These are phyloP conservation scores for Austroboletus eburneus DNA, from an alignment of 768 basidiomycete species.

Conservation along the genomic window DNA sequence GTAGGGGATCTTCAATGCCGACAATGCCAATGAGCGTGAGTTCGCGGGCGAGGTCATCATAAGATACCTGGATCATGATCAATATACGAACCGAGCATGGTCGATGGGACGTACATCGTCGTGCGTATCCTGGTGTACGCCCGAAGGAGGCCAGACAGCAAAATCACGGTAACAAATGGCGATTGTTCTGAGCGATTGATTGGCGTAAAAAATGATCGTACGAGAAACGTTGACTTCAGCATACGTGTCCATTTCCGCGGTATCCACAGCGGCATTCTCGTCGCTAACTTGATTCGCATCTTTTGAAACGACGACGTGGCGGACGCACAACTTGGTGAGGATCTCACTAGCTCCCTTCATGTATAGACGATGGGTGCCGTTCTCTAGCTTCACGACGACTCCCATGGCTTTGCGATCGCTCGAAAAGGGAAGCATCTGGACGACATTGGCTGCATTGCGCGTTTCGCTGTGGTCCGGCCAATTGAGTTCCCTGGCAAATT, in stretches of 20 bases:
- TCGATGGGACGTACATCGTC: slow-evolving; percentile 49
- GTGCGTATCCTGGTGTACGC: slow-evolving; percentile 35
- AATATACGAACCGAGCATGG: slow-evolving; percentile 1
- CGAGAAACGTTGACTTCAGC: slow-evolving; percentile 80
- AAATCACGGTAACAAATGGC: slow-evolving; percentile 93
- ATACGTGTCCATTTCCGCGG: slow-evolving; percentile 56
- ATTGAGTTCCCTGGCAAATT: slow-evolving; percentile 74
- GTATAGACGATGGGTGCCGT: slow-evolving; percentile 62
- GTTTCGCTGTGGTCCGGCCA: slow-evolving; percentile 72
- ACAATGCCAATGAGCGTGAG: slow-evolving; percentile 85
- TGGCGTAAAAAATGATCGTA: slow-evolving; percentile 97
- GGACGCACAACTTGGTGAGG: slow-evolving; percentile 68
- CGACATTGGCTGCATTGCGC: slow-evolving; percentile 54
- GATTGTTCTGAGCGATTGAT: slow-evolving; percentile 92
- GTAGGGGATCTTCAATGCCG: slow-evolving; percentile 96
- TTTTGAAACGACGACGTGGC: slow-evolving; percentile 64
- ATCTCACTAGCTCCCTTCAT: slow-evolving; percentile 96
- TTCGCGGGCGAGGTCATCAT: slow-evolving; percentile 61
- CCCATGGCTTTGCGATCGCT: slow-evolving; percentile 95
- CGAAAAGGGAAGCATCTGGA: slow-evolving; percentile 93
- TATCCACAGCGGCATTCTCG: slow-evolving; percentile 43
- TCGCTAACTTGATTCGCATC: slow-evolving; percentile 15
- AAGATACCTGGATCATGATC: slow-evolving; percentile 50
- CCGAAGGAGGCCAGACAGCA: slow-evolving; percentile 74
- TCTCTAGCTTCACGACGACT: slow-evolving; percentile 61